Evolutionary conservation across 352 stramenopile genomes (phyloP).

Genomic region (Nannochloropsis limnetica): DNA sequence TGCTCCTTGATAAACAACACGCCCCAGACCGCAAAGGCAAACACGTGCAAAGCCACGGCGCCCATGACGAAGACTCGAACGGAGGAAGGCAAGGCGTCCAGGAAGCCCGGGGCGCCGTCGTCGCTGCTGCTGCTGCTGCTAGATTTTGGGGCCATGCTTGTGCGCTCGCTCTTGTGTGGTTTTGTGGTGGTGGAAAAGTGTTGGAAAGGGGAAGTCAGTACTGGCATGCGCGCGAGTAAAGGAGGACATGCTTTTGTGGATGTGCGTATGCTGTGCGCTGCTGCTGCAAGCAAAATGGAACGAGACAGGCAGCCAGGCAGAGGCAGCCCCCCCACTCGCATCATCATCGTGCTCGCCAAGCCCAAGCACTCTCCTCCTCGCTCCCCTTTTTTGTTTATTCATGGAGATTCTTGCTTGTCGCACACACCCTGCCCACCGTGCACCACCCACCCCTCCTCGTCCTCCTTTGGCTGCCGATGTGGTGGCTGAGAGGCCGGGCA

Average conservation of each 20-base stretch:
- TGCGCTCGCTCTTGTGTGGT: neutral
- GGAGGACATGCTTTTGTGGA: neutral
- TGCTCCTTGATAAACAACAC: slow-evolving; percentile 11
- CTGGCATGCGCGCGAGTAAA: neutral
- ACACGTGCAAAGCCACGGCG: neutral
- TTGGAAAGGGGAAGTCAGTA: neutral
- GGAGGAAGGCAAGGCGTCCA: neutral
- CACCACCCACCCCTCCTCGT: neutral
- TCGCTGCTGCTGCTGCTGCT: slow-evolving; percentile 3
- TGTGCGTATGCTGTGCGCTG: neutral
- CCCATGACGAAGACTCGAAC: slow-evolving; percentile 9
- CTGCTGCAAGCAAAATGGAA: neutral
- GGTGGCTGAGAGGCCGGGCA: neutral
- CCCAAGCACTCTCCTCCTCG: neutral
- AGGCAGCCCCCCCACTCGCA: neutral
- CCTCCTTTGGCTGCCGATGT: neutral
- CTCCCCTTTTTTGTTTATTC: neutral
- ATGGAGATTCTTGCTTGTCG: neutral
- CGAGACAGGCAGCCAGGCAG: neutral
- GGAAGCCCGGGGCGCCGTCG: neutral
- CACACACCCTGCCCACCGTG: neutral
- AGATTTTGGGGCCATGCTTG: neutral
- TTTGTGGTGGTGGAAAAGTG: neutral
- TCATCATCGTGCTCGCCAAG: neutral
- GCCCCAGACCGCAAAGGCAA: slow-evolving; percentile 8